Percentiles rank a stretch among this genome's conserved stretches.
These are phyloP conservation scores for Neofusicoccum ribis DNA, from an alignment of 2,329 filamentous ascomycete genomes.

Conservation along the genomic window DNA sequence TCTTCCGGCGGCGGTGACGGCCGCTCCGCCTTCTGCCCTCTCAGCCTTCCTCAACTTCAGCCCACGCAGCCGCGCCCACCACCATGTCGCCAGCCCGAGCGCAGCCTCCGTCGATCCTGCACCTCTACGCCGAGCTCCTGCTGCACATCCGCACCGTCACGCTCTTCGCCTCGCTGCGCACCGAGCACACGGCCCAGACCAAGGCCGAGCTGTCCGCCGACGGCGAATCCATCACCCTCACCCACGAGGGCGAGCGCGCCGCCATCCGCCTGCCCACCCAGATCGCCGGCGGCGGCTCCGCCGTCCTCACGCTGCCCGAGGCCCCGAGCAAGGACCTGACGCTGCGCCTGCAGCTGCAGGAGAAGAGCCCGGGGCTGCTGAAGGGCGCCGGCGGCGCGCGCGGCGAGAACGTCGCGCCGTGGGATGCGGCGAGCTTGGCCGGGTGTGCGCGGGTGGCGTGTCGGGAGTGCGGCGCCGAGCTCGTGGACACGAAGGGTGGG, in stretches of 20 bases:
- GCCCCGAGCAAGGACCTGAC: constrained; percentile 52
- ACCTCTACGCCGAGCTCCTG: constrained; percentile 61
- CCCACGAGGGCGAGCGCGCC: constrained; percentile 47
- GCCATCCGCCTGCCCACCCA: constrained; percentile 49
- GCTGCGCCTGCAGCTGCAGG: constrained; percentile 55
- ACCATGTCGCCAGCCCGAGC: neutral
- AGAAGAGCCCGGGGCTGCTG: constrained; percentile 28
- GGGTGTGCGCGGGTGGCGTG: constrained; percentile 30
- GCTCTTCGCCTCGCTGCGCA: constrained; percentile 55
- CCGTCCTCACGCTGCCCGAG: constrained; percentile 52
- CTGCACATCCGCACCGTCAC: constrained; percentile 62
- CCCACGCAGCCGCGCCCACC: neutral
- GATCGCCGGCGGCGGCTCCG: constrained; percentile 44
- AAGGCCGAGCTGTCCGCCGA: constrained; percentile 47
- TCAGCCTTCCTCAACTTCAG: neutral
- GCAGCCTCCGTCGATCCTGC: constrained; percentile 25
- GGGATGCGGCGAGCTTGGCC: constrained; percentile 42
- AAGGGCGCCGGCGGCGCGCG: constrained; percentile 33
- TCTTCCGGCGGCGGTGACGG: neutral
- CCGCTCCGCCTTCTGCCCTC: neutral
- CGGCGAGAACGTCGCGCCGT: constrained; percentile 43
- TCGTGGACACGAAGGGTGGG: constrained; percentile 25
- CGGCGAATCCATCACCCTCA: constrained; percentile 44
- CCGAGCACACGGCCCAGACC: constrained; percentile 44
- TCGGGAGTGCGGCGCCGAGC: constrained; percentile 26